Evolutionary conservation across 768 basidiomycete species (phyloP).

Genomic region (Leccinum disarticulatum): DNA sequence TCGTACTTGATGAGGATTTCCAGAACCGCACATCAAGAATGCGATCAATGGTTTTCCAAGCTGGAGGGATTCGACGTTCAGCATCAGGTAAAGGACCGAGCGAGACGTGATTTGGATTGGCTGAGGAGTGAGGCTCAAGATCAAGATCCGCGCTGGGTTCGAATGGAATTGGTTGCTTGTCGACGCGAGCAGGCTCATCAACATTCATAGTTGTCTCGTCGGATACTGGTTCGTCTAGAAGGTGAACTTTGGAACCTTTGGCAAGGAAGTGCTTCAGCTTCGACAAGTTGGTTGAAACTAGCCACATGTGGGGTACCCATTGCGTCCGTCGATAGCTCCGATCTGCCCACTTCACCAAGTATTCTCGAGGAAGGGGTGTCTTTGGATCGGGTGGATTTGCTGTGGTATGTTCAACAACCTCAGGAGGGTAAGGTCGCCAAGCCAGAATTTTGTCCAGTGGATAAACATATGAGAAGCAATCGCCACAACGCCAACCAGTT

Average conservation of each 20-base stretch:
- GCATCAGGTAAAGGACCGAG: conserved; percentile 62
- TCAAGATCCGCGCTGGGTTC: conserved; percentile 42
- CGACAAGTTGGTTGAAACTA: conserved; percentile 59
- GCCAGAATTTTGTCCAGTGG: conserved; percentile 83
- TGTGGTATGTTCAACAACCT: conserved; percentile 53
- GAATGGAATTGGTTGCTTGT: conserved; percentile 32
- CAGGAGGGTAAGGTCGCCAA: conserved; percentile 80
- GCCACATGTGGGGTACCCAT: conserved; percentile 95
- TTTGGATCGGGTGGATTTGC: conserved; percentile 52
- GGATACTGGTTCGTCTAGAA: conserved; percentile 50
- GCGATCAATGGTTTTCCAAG: conserved; percentile 93
- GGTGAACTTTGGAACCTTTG: conserved; percentile 64
- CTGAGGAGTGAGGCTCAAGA: conserved; percentile 30
- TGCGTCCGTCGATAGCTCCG: conserved; percentile 75
- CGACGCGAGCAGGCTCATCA: conserved; percentile 25
- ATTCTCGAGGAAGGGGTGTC: conserved; percentile 75
- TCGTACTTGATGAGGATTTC: conserved; percentile 36
- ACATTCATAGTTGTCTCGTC: conserved; percentile 27
- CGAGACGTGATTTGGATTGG: conserved; percentile 30
- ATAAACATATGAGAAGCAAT: conserved; percentile 73
- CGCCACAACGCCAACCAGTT: conserved; percentile 66
- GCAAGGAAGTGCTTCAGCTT: conserved; percentile 79
- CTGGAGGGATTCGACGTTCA: conserved; percentile 65
- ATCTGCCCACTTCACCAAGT: conserved; percentile 86
- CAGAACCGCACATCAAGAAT: conserved; percentile 79